Evolutionary conservation across 768 basidiomycete species (phyloP), one percentile per base, ranked within the genome.

Genomic region (Boletus subparvulus): DNA sequence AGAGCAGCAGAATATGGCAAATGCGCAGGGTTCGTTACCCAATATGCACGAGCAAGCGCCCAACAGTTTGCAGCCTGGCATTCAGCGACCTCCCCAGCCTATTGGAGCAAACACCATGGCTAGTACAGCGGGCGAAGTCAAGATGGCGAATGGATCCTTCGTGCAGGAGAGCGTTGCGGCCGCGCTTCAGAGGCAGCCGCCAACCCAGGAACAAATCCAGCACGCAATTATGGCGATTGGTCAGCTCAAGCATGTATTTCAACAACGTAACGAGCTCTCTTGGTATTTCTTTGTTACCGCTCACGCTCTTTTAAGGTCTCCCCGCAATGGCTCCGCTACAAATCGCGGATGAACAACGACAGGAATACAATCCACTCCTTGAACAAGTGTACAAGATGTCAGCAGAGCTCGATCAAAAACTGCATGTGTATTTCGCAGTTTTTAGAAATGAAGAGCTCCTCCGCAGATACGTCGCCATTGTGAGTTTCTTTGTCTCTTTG

Each of bases 381-480:
- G 84, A 86, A 47, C 75, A 79, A 36, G 64, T 84, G 16, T 68
- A 68, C 64, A 81, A 77, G 48, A 65, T 74, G 48, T 75, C 76
- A 40, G 44, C 47, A 13, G 84, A 87, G 0, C 68, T 86, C 24
- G 83, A 88, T 4, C 44, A 54, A 36, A 83, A 77, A 60, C 69
- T 90, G 16, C 74, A 75, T 3, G 69, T 82, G 71, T 76, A 79
- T 59, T 69, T 73, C 50, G 63, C 77, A 21, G 67, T 84, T 43
- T 62, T 82, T 46, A 80, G 78, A 64, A 74, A 73, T 40, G 81
- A 83, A 13, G 80, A 80, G 0, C 40, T 71, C 43, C 73, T 87
- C 48, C 79, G 75, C 65, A 82, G 73, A 68, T 67, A 82, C 32
- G 73, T 86, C 36, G 67, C 74, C 13, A 84, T 86, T 51, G 88